phyloP scores from a whole-genome alignment of 345 rosid species.

The Gossypium anomalum region DNA sequence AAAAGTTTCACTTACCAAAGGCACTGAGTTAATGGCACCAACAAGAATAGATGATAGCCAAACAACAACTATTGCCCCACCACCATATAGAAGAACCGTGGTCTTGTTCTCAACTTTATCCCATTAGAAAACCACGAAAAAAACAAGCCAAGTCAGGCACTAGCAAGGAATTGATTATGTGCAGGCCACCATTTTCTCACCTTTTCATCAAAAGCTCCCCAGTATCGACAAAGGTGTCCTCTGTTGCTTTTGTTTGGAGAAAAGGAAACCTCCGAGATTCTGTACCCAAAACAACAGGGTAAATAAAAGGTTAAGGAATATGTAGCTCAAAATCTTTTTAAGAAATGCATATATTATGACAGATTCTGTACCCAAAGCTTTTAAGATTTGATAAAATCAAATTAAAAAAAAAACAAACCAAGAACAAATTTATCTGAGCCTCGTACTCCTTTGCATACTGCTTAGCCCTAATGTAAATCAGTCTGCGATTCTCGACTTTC shows the following conservation, averaged over 20 bases:
- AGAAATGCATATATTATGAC: neutral
- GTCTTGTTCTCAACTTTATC: constrained; percentile 93
- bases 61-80: constrained; percentile 86
- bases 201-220: constrained; percentile 79
- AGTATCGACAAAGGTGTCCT: constrained; percentile 54
- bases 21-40: constrained; percentile 90
- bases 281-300: constrained; percentile 20
- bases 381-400: neutral
- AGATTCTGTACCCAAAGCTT: no score
- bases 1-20: constrained; percentile 51
- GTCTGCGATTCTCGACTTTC: constrained; percentile 47
- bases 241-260: constrained; percentile 59
- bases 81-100: constrained; percentile 80
- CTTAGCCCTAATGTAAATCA: constrained; percentile 53
- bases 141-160: constrained; percentile 10
- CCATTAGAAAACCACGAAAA: constrained; percentile 51
- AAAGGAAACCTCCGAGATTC: constrained; percentile 47
- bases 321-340: neutral
- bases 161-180: neutral
- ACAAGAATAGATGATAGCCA: constrained; percentile 83
- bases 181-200: constrained; percentile 28
- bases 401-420: neutral
- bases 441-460: constrained; percentile 55
- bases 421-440: constrained; percentile 34
- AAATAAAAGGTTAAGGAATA: neutral